Percentiles rank a stretch among this genome's conserved stretches.
These are phyloP conservation scores for Paramecium sexaurelia DNA, from an alignment of 73 alveolate species.

Conservation along the genomic window DNA sequence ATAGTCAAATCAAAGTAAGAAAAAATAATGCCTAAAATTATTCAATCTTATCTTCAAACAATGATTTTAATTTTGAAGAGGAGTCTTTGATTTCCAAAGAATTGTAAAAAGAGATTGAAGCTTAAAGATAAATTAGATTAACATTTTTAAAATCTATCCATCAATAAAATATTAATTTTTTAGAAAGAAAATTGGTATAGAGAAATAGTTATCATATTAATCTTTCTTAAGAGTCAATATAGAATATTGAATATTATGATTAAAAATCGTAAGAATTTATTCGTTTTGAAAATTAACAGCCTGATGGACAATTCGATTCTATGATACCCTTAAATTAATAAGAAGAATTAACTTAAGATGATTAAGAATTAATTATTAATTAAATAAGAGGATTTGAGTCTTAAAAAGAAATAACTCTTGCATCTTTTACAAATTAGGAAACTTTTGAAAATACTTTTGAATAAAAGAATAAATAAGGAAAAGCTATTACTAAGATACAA, in stretches of 20 bases:
- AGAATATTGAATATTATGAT: background rate
- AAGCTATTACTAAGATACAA: background rate
- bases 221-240: background rate
- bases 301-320: slow-evolving; percentile 10
- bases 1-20: background rate
- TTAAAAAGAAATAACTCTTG: background rate
- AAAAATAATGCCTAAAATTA: background rate
- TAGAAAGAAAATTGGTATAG: background rate
- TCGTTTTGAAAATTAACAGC: slow-evolving; percentile 20
- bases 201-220: background rate
- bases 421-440: background rate
- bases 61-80: background rate
- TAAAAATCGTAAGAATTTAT: background rate
- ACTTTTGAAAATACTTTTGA: slow-evolving; percentile 17
- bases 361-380: background rate
- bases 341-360: slow-evolving; percentile 11
- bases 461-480: background rate
- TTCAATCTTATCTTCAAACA: background rate
- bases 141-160: background rate
- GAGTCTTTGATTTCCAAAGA: background rate
- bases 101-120: background rate
- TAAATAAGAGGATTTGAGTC: background rate
- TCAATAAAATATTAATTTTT: background rate
- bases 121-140: background rate
- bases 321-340: slow-evolving; percentile 1